Evolutionary conservation across 208 protist species (phyloP).

Genomic region (Trichomonas gallinae): DNA sequence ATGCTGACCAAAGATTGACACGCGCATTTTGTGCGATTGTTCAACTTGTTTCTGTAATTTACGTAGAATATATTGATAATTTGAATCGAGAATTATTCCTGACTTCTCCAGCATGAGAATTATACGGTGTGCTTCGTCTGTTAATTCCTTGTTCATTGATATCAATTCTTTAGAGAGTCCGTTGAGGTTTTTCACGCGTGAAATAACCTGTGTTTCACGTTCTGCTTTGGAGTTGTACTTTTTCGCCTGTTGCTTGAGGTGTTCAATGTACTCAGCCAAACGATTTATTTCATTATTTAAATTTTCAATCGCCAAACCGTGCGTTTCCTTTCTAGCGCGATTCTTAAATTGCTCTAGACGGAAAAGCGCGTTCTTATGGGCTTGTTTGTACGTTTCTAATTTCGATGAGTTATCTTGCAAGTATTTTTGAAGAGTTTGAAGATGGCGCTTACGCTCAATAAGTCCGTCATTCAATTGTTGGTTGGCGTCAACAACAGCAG

Average conservation of each 20-base stretch:
- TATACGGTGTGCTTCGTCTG: not conserved
- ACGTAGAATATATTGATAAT: not conserved
- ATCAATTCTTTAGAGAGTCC: not conserved
- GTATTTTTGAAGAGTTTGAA: not conserved
- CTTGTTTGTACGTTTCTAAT: not conserved
- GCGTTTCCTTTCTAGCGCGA: not conserved
- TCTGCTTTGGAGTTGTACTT: not conserved
- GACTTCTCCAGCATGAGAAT: not conserved
- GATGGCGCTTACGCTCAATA: not conserved
- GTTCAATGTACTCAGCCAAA: not conserved
- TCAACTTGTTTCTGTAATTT: not conserved
- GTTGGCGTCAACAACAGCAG: not conserved
- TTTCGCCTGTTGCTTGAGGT: not conserved
- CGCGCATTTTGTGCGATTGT: not conserved
- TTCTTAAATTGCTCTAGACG: not conserved
- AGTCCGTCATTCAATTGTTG: not conserved
- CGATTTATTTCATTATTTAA: not conserved
- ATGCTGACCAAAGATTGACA: not conserved
- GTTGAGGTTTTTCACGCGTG: not conserved
- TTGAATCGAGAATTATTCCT: not conserved
- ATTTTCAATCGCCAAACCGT: not conserved
- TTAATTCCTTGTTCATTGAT: not conserved
- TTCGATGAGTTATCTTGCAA: not conserved
- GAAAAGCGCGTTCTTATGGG: not conserved
- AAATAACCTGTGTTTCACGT: not conserved